Percentiles rank a stretch among this genome's conserved stretches.
phyloP scores from a whole-genome alignment of 2,329 filamentous ascomycete species.

The Aspergillus tamarii region DNA sequence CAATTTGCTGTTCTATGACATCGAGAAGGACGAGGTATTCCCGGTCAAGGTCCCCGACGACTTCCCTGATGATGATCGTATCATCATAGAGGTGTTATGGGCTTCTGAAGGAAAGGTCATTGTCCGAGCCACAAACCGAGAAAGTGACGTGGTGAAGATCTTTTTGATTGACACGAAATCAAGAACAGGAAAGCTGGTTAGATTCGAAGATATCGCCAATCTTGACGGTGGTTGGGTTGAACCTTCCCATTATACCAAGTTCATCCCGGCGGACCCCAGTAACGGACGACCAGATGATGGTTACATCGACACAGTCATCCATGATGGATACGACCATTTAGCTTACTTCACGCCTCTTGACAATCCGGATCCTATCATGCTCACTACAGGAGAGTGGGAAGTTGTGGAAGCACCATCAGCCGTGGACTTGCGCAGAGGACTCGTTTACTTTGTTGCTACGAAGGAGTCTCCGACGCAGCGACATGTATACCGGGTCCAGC shows the following conservation, averaged over 20 bases:
- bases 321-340: slow-evolving; percentile 85
- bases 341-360: slow-evolving; percentile 92
- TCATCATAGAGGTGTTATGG: slow-evolving; percentile 95
- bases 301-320: slow-evolving; percentile 88
- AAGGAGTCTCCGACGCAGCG: slow-evolving; percentile 87
- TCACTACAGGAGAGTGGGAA: slow-evolving; percentile 91
- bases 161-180: slow-evolving; percentile 78
- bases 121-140: slow-evolving; percentile 89
- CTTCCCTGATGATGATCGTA: slow-evolving; percentile 77
- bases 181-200: slow-evolving; percentile 75
- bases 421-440: slow-evolving; percentile 79
- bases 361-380: slow-evolving; percentile 76
- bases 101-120: slow-evolving; percentile 77
- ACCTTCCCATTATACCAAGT: slow-evolving; percentile 82
- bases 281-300: slow-evolving; percentile 81
- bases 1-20: slow-evolving; percentile 84
- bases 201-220: slow-evolving; percentile 75
- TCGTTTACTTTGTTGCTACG: slow-evolving; percentile 89
- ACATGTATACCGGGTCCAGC: slow-evolving; percentile 85
- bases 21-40: slow-evolving; percentile 76
- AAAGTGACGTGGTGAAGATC: slow-evolving; percentile 87
- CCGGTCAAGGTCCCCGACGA: slow-evolving; percentile 75
- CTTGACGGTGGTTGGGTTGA: slow-evolving; percentile 99
- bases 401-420: slow-evolving; percentile 83
- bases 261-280: slow-evolving; percentile 78